phyloP scores from a whole-genome alignment of 2,329 filamentous ascomycete species.

The Diaporthe sp. region DNA sequence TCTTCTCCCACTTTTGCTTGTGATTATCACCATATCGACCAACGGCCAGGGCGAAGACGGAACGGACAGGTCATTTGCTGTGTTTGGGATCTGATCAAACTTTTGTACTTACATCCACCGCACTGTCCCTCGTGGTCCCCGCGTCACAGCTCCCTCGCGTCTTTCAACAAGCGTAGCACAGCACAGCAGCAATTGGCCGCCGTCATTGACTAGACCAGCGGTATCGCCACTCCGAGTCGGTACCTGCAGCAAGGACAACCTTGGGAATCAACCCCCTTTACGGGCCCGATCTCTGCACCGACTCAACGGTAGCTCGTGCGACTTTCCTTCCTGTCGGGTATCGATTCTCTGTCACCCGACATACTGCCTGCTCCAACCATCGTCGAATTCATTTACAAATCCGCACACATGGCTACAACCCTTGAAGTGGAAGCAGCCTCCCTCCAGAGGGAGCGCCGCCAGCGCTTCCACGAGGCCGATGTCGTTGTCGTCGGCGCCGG shows the following conservation, averaged over 20 bases:
- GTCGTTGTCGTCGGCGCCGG: slow-evolving; percentile 94
- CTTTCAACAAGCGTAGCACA: slow-evolving; percentile 5
- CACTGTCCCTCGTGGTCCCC: not conserved
- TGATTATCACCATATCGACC: slow-evolving; percentile 36
- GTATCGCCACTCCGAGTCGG: slow-evolving; percentile 20
- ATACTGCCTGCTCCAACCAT: slow-evolving; percentile 34
- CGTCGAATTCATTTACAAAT: slow-evolving; percentile 10
- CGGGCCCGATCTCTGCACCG: slow-evolving; percentile 5
- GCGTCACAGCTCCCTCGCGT: slow-evolving; percentile 13
- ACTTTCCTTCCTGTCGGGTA: not conserved
- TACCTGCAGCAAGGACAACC: slow-evolving; percentile 28
- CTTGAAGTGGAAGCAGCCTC: slow-evolving; percentile 52
- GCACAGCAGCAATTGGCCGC: slow-evolving; percentile 14
- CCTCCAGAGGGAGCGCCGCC: slow-evolving; percentile 62
- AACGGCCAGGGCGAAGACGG: slow-evolving; percentile 7
- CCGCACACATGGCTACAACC: slow-evolving; percentile 50
- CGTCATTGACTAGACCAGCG: slow-evolving; percentile 27
- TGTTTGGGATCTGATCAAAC: slow-evolving; percentile 11
- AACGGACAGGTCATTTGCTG: slow-evolving; percentile 6
- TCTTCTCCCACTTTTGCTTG: slow-evolving; percentile 34
- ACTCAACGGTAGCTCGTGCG: not conserved
- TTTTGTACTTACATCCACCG: slow-evolving; percentile 10
- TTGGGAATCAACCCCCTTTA: slow-evolving; percentile 17
- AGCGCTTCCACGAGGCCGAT: slow-evolving; percentile 77
- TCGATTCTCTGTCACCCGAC: not conserved